phyloP scores from a whole-genome alignment of 139 green algal species.

The Auxenochlorella pyrenoidosa region DNA sequence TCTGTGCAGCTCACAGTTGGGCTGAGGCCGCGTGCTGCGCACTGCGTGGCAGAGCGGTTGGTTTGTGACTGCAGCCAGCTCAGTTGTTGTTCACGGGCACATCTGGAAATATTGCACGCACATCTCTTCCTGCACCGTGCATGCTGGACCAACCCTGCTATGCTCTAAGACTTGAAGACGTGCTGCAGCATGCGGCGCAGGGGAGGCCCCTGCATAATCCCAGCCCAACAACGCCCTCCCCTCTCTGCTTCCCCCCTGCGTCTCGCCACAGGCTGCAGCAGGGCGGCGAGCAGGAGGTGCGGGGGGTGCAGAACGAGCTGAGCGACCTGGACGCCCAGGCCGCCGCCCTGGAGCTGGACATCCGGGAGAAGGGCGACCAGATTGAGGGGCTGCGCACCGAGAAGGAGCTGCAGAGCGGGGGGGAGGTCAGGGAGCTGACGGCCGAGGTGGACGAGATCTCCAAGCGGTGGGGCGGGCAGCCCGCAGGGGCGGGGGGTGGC shows the following conservation, averaged over 20 bases:
- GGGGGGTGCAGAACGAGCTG: background rate
- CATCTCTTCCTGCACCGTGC: too few relatives aligned
- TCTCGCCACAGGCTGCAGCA: slow-evolving; percentile 39
- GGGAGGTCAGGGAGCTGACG: slow-evolving; percentile 64
- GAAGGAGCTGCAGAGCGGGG: slow-evolving; percentile 70
- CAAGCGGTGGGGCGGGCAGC: slow-evolving; percentile 55
- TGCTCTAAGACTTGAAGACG: too few relatives aligned
- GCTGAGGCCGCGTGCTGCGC: too few relatives aligned
- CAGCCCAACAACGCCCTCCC: background rate
- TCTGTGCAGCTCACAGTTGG: too few relatives aligned
- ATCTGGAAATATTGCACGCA: too few relatives aligned
- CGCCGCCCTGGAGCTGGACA: slow-evolving; percentile 18
- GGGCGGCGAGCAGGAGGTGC: slow-evolving; percentile 41
- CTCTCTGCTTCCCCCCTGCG: background rate
- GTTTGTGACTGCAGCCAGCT: too few relatives aligned
- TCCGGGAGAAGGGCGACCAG: slow-evolving; percentile 49
- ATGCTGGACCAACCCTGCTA: too few relatives aligned
- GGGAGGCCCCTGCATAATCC: background rate
- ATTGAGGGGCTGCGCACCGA: slow-evolving; percentile 48
- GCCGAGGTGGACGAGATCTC: slow-evolving; percentile 63
- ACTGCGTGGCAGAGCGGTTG: too few relatives aligned
- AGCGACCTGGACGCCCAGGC: slow-evolving; percentile 43
- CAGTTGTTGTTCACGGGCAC: too few relatives aligned
- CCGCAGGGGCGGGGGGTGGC: background rate
- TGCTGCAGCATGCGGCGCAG: too few relatives aligned